Conservation (phyloP, 1,284 basidiomycete genomes). For the Leccinum holopus region DNA sequence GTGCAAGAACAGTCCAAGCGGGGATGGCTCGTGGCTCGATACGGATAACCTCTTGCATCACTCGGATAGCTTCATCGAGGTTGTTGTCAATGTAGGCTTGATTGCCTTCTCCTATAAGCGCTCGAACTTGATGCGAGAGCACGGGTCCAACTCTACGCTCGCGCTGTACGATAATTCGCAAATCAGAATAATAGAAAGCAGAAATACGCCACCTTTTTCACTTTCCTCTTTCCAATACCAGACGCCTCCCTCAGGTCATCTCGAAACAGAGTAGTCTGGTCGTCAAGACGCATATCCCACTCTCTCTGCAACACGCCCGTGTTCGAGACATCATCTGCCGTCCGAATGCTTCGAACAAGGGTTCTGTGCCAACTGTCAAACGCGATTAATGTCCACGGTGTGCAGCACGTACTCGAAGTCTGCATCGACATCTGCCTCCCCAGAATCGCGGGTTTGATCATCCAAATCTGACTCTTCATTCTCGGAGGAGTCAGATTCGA, state of each 20-base stretch:
- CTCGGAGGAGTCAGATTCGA: slow-evolving; percentile 23
- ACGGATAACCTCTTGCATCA: slow-evolving; percentile 90
- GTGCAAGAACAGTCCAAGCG: slow-evolving; percentile 73
- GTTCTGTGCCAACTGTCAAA: slow-evolving; percentile 15
- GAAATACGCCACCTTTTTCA: slow-evolving; percentile 40
- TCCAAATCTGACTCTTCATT: slow-evolving; percentile 25
- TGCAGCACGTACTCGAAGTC: slow-evolving; percentile 29
- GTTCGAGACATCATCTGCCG: slow-evolving; percentile 25
- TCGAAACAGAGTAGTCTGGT: slow-evolving; percentile 64
- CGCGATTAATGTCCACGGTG: not conserved
- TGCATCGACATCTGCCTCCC: slow-evolving; percentile 24
- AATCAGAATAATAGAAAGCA: not conserved
- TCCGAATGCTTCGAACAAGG: slow-evolving; percentile 29
- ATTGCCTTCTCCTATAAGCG: slow-evolving; percentile 88
- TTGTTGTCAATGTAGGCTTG: slow-evolving; percentile 80
- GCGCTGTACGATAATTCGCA: slow-evolving; percentile 25
- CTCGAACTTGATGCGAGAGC: slow-evolving; percentile 80
- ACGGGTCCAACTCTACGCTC: slow-evolving; percentile 48
- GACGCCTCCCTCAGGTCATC: slow-evolving; percentile 64
- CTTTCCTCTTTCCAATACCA: slow-evolving; percentile 60
- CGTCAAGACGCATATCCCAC: slow-evolving; percentile 42
- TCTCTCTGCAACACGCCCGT: slow-evolving; percentile 27
- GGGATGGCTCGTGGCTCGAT: slow-evolving; percentile 84
- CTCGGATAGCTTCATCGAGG: slow-evolving; percentile 67
- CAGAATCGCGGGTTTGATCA: slow-evolving; percentile 5